phyloP scores from a whole-genome alignment of 2,329 filamentous ascomycete genomes.

The Phialemoniopsis sp. region DNA sequence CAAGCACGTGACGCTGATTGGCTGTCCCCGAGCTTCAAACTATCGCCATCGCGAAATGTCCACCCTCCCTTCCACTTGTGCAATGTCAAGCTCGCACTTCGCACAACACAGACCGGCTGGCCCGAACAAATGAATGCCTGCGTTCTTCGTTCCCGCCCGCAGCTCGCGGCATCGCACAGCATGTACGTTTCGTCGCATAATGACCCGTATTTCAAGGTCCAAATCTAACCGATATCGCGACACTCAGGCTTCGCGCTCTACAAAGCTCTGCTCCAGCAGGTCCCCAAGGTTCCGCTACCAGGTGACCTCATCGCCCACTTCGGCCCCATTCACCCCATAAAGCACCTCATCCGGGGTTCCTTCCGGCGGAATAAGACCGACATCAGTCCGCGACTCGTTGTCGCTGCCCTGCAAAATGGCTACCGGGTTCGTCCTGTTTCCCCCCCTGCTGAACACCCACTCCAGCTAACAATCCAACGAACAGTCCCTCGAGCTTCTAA shows the following conservation, averaged over 20 bases:
- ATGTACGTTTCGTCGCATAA: conserved; percentile 25
- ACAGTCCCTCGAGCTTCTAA: conserved; percentile 37
- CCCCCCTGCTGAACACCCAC: not conserved
- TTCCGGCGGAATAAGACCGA: conserved; percentile 59
- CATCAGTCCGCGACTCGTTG: conserved; percentile 55
- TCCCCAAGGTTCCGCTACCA: conserved; percentile 46
- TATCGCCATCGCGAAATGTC: no score
- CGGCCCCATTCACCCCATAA: conserved; percentile 39
- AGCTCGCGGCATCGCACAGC: conserved; percentile 50
- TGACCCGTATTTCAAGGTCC: not conserved
- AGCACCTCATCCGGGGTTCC: conserved; percentile 53
- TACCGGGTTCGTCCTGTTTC: conserved; percentile 49
- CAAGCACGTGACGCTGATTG: no score
- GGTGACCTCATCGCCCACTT: conserved; percentile 31
- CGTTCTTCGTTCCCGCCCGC: conserved; percentile 40
- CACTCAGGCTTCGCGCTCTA: conserved; percentile 65
- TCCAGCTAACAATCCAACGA: not conserved
- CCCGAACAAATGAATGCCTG: conserved; percentile 24
- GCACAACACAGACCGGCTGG: conserved; percentile 1
- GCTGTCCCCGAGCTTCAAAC: no score
- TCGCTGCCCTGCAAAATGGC: conserved; percentile 59
- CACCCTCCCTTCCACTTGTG: no score
- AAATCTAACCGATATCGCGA: not conserved
- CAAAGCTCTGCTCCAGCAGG: conserved; percentile 62
- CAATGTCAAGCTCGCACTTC: no score